These are phyloP conservation scores for Vitis rotundifolia DNA, from an alignment of 164 flowering plant genomes.

Conservation along the genomic window DNA sequence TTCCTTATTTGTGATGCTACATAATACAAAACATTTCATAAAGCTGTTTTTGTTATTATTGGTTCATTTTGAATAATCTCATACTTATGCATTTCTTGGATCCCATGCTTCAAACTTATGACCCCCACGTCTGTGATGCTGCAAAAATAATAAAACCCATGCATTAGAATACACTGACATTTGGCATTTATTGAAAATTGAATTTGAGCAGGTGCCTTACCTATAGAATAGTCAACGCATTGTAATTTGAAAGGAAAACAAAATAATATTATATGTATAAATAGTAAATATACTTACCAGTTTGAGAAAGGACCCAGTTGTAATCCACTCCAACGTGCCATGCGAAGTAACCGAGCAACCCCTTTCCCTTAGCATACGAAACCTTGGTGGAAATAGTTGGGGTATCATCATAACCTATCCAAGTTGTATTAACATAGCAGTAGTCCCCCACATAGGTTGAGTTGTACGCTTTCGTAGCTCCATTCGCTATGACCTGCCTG, in stretches of 20 bases:
- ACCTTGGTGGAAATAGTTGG: not conserved
- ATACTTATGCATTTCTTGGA: too few species aligned
- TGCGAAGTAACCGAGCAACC: conserved; percentile 8
- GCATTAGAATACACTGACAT: not conserved
- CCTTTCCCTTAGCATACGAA: not conserved
- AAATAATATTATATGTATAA: too few species aligned
- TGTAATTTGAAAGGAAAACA: too few species aligned
- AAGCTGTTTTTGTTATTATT: too few species aligned
- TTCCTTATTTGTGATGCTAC: too few species aligned
- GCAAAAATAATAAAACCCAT: not conserved
- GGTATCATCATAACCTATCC: conserved; percentile 15
- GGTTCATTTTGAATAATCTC: too few species aligned
- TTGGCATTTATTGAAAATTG: too few species aligned
- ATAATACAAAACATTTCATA: too few species aligned
- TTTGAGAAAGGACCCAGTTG: not conserved
- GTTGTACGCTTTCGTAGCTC: not conserved
- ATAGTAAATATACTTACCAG: too few species aligned
- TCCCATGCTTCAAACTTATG: too few species aligned
- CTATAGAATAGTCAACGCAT: too few species aligned
- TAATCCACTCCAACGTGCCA: conserved; percentile 5
- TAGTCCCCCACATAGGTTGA: not conserved
- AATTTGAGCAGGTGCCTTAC: too few species aligned
- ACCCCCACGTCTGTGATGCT: conserved; percentile 4
- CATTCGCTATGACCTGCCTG: not conserved
- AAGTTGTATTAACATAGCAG: not conserved